Percentiles rank a stretch among this genome's conserved stretches.
Evolutionary conservation across 371 early-diverging fungal species (phyloP).

Genomic region (Mortierella sp.): DNA sequence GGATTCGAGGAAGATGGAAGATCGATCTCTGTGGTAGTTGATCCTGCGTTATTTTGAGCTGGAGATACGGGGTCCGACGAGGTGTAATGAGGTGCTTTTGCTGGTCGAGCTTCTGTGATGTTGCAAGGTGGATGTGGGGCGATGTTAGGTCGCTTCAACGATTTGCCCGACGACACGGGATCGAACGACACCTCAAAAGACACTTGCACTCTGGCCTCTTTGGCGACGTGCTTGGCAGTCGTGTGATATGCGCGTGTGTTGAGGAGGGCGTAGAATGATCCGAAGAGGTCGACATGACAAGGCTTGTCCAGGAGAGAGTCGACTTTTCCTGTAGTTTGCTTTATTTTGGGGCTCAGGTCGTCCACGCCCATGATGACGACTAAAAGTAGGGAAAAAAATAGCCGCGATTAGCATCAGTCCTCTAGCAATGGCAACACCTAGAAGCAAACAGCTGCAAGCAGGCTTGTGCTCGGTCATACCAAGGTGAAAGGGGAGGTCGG

Average conservation of each 20-base stretch:
- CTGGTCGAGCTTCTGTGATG: background rate
- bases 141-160: conserved; percentile 9
- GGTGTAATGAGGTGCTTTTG: background rate
- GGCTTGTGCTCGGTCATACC: conserved; percentile 11
- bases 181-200: background rate
- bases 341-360: conserved; percentile 13
- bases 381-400: conserved; percentile 9
- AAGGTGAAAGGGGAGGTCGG: conserved; percentile 13
- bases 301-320: conserved; percentile 13
- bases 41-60: too few species aligned
- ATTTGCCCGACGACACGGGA: conserved; percentile 2
- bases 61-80: background rate
- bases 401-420: conserved; percentile 2
- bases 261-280: conserved; percentile 16
- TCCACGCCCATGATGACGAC: conserved; percentile 5
- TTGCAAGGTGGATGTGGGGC: background rate
- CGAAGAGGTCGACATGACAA: conserved; percentile 17
- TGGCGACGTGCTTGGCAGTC: conserved; percentile 8
- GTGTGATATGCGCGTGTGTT: conserved; percentile 14
- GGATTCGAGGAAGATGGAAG: background rate
- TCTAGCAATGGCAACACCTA: background rate
- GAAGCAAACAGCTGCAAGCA: conserved; percentile 5
- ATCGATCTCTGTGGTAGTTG: too few species aligned
- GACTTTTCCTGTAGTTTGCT: conserved; percentile 3
- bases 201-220: background rate